Conservation (phyloP, 129 eudicot species). For the Arctium minus region DNA sequence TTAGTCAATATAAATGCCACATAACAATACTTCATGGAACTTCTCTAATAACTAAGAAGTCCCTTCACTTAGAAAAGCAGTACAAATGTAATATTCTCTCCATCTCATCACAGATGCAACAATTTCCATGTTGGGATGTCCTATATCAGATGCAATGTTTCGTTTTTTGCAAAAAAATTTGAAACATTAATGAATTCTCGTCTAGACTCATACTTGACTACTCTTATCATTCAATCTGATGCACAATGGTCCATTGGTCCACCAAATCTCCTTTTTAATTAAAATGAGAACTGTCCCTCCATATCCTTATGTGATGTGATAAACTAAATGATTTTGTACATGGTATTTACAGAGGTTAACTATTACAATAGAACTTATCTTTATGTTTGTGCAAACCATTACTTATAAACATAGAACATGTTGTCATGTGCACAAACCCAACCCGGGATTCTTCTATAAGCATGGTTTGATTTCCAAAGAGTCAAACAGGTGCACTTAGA, state of each 20-base stretch:
- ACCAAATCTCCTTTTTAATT: neutral
- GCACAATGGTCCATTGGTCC: neutral
- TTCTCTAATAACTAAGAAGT: no score
- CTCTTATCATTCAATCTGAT: neutral
- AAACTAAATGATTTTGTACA: neutral
- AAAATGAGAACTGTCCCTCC: no score
- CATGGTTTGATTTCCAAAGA: no score
- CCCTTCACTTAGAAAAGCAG: neutral
- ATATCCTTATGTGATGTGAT: no score
- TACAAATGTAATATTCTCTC: neutral
- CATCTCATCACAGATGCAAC: neutral
- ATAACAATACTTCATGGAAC: no score
- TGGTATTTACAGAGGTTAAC: neutral
- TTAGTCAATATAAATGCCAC: no score
- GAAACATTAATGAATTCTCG: neutral
- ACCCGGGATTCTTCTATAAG: no score
- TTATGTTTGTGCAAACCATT: neutral
- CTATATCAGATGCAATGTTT: neutral
- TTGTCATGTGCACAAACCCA: neutral
- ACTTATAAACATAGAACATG: neutral
- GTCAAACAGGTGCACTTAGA: no score
- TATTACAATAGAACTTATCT: neutral
- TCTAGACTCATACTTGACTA: neutral
- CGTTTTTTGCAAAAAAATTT: no score
- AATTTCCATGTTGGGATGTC: neutral